Conservation (phyloP, 192 early-diverging fungal genomes). For the Coemansia sp. region DNA sequence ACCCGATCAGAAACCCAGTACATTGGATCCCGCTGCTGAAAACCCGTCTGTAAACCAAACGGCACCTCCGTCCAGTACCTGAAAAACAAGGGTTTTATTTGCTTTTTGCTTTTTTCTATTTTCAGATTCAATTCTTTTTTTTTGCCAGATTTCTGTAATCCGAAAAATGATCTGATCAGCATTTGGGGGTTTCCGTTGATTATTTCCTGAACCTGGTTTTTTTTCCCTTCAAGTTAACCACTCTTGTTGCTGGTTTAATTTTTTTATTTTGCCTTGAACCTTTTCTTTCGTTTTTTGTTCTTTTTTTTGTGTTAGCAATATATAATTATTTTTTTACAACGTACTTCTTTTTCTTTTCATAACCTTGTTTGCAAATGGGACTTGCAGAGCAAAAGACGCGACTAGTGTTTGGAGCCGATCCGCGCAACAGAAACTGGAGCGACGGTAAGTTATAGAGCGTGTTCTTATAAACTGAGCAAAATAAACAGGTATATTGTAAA, state of each 20-base stretch:
- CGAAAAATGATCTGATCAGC: too few species aligned
- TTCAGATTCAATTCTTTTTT: not conserved
- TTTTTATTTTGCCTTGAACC: not conserved
- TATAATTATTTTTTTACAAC: not conserved
- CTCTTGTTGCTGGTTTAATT: not conserved
- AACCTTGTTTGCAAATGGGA: slow-evolving; percentile 24
- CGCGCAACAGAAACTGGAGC: slow-evolving; percentile 89
- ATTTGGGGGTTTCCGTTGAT: too few species aligned
- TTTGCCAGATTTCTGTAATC: too few species aligned
- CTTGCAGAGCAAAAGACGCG: slow-evolving; percentile 44
- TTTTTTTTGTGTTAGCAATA: slow-evolving; percentile 1
- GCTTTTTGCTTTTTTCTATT: too few species aligned
- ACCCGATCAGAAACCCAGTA: not conserved
- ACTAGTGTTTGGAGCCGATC: slow-evolving; percentile 67
- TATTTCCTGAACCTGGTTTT: too few species aligned
- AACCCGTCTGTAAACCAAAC: not conserved
- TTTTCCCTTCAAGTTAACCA: too few species aligned
- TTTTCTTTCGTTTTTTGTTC: not conserved
- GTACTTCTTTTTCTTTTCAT: slow-evolving; percentile 2
- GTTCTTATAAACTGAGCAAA: too few species aligned
- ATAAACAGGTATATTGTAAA: too few species aligned
- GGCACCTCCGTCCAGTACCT: not conserved
- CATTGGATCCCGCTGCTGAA: not conserved
- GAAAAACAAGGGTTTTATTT: not conserved
- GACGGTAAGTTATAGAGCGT: slow-evolving; percentile 60